Percentiles rank a stretch among this genome's conserved stretches.
These are phyloP conservation scores for Teratosphaeria pseudoeucalypti DNA, from an alignment of 2,329 filamentous ascomycete species.

Conservation along the genomic window DNA sequence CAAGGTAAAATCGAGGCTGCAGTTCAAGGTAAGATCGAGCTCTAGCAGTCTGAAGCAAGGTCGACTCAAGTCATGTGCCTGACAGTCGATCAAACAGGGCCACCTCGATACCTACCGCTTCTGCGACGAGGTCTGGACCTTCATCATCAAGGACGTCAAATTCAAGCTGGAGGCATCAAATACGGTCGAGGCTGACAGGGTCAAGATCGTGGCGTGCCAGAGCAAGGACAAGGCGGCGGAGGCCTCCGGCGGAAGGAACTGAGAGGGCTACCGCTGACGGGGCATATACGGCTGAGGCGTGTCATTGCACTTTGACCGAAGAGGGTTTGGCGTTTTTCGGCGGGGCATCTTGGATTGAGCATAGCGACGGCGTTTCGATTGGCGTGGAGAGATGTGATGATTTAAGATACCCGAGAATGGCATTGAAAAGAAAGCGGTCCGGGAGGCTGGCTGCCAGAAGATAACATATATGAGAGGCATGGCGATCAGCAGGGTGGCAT, in stretches of 20 bases:
- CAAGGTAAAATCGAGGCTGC: slow-evolving; percentile 80
- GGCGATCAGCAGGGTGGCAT: background rate
- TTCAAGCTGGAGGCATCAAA: slow-evolving; percentile 75
- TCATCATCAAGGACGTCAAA: slow-evolving; percentile 96
- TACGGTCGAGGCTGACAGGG: slow-evolving; percentile 73
- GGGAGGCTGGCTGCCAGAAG: background rate
- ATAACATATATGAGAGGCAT: background rate
- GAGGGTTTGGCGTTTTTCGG: background rate
- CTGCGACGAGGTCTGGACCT: slow-evolving; percentile 99
- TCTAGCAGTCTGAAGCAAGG: background rate
- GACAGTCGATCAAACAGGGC: slow-evolving; percentile 46
- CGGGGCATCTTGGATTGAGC: background rate
- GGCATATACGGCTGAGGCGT: too few relatives aligned
- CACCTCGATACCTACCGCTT: slow-evolving; percentile 97
- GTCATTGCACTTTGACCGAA: too few relatives aligned
- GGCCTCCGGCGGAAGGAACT: background rate
- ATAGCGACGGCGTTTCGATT: background rate
- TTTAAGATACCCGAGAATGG: slow-evolving; percentile 3
- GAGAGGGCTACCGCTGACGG: slow-evolving; percentile 15
- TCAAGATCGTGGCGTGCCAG: slow-evolving; percentile 98
- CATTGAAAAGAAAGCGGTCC: background rate
- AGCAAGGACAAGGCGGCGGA: slow-evolving; percentile 52
- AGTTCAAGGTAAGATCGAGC: slow-evolving; percentile 68
- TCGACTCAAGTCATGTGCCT: background rate
- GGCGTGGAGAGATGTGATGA: background rate